Evolutionary conservation across 2,329 filamentous ascomycete genomes (phyloP).

Genomic region (Penicillium paneum): DNA sequence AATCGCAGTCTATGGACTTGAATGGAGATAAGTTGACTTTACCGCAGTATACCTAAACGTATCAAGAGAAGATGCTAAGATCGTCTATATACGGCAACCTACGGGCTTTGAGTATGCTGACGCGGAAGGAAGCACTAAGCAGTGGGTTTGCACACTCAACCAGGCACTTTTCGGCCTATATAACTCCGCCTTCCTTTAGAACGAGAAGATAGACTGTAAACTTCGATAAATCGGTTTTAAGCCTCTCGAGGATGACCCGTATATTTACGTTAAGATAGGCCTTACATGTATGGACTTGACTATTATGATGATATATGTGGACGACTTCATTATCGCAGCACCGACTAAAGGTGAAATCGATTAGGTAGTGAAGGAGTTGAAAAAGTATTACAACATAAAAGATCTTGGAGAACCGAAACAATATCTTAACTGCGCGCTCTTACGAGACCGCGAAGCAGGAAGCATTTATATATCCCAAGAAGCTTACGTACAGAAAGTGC

Average conservation of each 20-base stretch:
- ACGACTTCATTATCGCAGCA: too few relatives aligned
- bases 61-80: rapidly evolving
- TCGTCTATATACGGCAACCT: too few relatives aligned
- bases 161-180: rapidly evolving
- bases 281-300: too few relatives aligned
- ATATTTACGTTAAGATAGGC: too few relatives aligned
- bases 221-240: too few relatives aligned
- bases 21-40: neutral
- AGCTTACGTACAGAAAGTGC: too few relatives aligned
- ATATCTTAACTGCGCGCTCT: neutral
- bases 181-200: too few relatives aligned
- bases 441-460: neutral
- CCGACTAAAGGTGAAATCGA: rapidly evolving
- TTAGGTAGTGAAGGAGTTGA: rapidly evolving
- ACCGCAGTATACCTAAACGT: neutral
- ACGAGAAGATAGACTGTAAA: too few relatives aligned
- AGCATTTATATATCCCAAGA: too few relatives aligned
- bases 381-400: neutral
- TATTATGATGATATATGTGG: too few relatives aligned
- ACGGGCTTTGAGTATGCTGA: too few relatives aligned
- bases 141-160: too few relatives aligned
- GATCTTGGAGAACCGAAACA: neutral
- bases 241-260: rapidly evolving
- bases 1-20: neutral
- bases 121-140: rapidly evolving